These are phyloP conservation scores for Fragaria iinumae DNA, from an alignment of 306 rosid species.

Conservation along the genomic window DNA sequence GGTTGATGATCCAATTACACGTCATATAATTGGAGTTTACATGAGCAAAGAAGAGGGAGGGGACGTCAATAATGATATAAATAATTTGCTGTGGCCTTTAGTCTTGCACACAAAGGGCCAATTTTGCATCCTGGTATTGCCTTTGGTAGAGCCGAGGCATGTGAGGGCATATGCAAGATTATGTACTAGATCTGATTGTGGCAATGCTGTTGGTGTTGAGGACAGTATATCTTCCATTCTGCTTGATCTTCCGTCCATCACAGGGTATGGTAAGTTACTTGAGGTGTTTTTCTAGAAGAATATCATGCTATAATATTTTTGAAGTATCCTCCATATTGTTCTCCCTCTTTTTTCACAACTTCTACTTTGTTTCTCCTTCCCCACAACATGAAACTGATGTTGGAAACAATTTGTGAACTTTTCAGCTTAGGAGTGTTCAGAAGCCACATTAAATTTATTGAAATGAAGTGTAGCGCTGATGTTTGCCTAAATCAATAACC, in stretches of 20 bases:
- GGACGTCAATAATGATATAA: conserved; percentile 1
- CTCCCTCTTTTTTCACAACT: background rate
- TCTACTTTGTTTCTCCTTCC: background rate
- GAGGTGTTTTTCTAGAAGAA: conserved; percentile 22
- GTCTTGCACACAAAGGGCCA: conserved; percentile 67
- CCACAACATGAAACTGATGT: conserved; percentile 1
- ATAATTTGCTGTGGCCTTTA: conserved; percentile 79
- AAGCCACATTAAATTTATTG: background rate
- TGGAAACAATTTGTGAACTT: background rate
- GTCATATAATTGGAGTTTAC: conserved; percentile 68
- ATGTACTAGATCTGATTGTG: conserved; percentile 76
- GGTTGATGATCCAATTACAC: conserved; percentile 92
- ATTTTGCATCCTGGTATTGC: conserved; percentile 61
- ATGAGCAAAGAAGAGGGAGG: conserved; percentile 53
- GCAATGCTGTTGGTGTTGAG: conserved; percentile 68
- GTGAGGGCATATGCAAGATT: conserved; percentile 58
- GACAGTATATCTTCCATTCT: conserved; percentile 78
- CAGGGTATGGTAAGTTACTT: conserved; percentile 93
- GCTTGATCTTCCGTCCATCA: conserved; percentile 85
- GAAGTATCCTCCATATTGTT: background rate
- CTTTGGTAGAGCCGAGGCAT: conserved; percentile 79
- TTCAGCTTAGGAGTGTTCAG: background rate
- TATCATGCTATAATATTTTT: background rate
- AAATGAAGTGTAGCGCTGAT: background rate
- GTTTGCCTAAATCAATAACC: background rate